Conservation (phyloP, 108 stramenopile genomes). For the Stephanodiscus minutulus region DNA sequence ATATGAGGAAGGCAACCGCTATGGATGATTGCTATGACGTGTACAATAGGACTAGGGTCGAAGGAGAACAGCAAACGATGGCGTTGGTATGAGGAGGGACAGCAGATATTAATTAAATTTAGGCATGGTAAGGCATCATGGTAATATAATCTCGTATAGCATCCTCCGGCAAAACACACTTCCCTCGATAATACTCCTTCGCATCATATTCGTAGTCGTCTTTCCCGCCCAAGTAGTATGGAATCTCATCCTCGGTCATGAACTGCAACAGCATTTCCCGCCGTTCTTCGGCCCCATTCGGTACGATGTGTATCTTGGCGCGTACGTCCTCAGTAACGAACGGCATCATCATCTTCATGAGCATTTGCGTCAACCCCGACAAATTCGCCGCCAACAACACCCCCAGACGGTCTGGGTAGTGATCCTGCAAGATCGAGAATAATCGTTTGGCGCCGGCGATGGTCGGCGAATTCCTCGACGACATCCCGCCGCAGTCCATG, state of each 20-base stretch:
- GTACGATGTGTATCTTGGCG: constrained; percentile 71
- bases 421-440: constrained; percentile 74
- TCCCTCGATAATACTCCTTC: constrained; percentile 51
- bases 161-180: constrained; percentile 53
- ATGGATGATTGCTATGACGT: too few relatives aligned
- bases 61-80: too few relatives aligned
- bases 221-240: constrained; percentile 63
- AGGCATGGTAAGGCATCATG: constrained; percentile 75
- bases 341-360: constrained; percentile 62
- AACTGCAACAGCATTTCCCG: constrained; percentile 54
- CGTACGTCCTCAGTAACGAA: constrained; percentile 73
- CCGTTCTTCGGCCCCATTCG: constrained; percentile 41
- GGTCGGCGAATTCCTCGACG: constrained; percentile 46
- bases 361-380: constrained; percentile 54
- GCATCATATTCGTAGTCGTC: constrained; percentile 62
- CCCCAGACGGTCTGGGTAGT: constrained; percentile 75
- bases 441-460: constrained; percentile 50
- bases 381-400: constrained; percentile 63
- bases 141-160: constrained; percentile 49
- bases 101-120: too few relatives aligned
- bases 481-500: constrained; percentile 56
- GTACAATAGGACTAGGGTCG: too few relatives aligned
- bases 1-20: too few relatives aligned
- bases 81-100: too few relatives aligned
- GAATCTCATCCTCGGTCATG: constrained; percentile 61